Conservation (phyloP, 495 filamentous ascomycete species). For the Xylaria grammica region DNA sequence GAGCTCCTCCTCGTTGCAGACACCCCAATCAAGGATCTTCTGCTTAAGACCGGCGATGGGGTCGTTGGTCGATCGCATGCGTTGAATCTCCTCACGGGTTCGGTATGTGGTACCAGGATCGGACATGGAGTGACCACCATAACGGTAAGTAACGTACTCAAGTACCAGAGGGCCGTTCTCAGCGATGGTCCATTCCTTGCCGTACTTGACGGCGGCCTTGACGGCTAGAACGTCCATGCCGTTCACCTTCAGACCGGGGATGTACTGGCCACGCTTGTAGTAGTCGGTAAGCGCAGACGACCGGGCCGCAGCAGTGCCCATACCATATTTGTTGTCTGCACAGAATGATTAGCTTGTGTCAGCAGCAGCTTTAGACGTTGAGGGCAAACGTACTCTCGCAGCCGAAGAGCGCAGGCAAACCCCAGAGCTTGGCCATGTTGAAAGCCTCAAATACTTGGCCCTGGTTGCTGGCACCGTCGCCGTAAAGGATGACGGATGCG, state of each 20-base stretch:
- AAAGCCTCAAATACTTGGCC: slow-evolving; percentile 99
- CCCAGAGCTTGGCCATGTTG: slow-evolving; percentile 99
- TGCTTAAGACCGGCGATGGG: slow-evolving; percentile 97
- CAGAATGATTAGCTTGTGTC: slow-evolving; percentile 15
- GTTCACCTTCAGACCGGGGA: slow-evolving; percentile 98
- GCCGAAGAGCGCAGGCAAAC: slow-evolving; percentile 90
- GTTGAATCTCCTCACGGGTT: slow-evolving; percentile 98
- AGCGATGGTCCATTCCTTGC: slow-evolving; percentile 77
- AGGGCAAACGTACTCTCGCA: slow-evolving; percentile 82
- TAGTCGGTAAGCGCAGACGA: slow-evolving; percentile 96
- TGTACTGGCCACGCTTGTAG: slow-evolving; percentile 99
- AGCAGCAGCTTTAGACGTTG: background rate
- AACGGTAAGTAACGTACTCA: slow-evolving; percentile 99
- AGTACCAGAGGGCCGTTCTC: slow-evolving; percentile 93
- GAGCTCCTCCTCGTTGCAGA: slow-evolving; percentile 93
- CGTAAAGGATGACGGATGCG: slow-evolving; percentile 88
- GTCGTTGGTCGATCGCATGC: slow-evolving; percentile 98
- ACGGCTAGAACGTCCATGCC: slow-evolving; percentile 99
- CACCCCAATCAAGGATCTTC: slow-evolving; percentile 94
- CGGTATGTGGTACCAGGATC: slow-evolving; percentile 99
- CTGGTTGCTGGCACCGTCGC: slow-evolving; percentile 97
- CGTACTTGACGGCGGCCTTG: slow-evolving; percentile 92
- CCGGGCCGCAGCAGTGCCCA: slow-evolving; percentile 96
- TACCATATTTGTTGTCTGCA: slow-evolving; percentile 99
- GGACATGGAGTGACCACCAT: slow-evolving; percentile 99